Base-by-base conservation (phyloP, 108 stramenopile species). In the Aurantiochytrium sp. region DNA sequence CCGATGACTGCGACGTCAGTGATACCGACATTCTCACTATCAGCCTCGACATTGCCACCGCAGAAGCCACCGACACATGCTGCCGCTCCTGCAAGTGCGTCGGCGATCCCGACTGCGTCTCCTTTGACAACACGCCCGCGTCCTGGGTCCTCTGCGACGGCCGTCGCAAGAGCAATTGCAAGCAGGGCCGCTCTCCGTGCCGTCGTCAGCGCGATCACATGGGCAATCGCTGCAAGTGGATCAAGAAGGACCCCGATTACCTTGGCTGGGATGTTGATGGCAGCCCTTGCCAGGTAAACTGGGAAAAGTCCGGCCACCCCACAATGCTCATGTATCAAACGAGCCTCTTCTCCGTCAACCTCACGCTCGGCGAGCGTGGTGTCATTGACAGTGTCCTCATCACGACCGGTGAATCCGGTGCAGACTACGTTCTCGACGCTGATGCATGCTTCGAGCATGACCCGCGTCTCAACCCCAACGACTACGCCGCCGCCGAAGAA, bases 111-210 rank as follows among this genome's bases (percentile, higher is more conserved):
- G 45, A 47, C 51, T 83, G 76, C 51, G 76, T 83, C 51, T 83
- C 76, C n/a, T 83, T 83, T 45, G 76, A 83, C 23, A 45, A 45
- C 45, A 83, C 76, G 25, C 76, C 45, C 49, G 76, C 45, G 3
- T 47, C 45, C 45, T 83, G 76, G 76, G 76, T 83, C 51, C 49
- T 83, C 49, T 83, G 76, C 76, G 76, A 83, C 51, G 76, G 76
- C 51, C 76, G 76, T 45, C 19, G 45, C 43, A 47, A 4, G 28
- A 42, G 10, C 6, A 23, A 83, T 45, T 83, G 76, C 51, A 53
- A 47, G 25, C 45, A 53, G 51, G 76, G 76, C 4, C 45, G 51
- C 49, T 25, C n/a, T 12, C 45, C 45, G 49, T 83, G 76, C 76
- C 49, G 51, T 12, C 45, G 76, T 4, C 76, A 83, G 76, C 45